Evolutionary conservation across 2,329 filamentous ascomycete species (phyloP), one percentile per base, ranked within the genome.

Genomic region (Penicillium janthinellum): DNA sequence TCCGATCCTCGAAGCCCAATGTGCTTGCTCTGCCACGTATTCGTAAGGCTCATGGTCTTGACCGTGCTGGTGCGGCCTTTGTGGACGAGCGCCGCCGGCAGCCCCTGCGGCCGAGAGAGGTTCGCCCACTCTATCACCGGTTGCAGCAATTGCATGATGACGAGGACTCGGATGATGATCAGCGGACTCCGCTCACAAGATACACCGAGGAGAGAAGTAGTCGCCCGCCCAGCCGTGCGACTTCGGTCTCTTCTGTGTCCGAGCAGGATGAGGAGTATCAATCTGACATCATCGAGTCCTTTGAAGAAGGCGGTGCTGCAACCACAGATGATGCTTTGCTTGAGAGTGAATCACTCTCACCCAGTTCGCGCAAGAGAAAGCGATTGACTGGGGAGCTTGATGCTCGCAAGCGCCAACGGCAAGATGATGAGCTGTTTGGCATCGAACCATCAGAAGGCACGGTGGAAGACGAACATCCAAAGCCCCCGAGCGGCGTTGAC

Each of bases 151-250:
- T 90, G 71, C 90, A 90, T 63, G 89, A 91, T 44, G 90, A 90
- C 39, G 84, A 84, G n/a, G 91, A 97, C 73, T 96, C 92, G 0
- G 93, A 96, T 64, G 93, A 96, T 66, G 92, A 97, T 64, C 85
- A 85, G 49, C 78, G 83, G 52, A 89, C 85, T 37, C 86, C 89
- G 12, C 77, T 88, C 51, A 86, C 85, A 12, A 84, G 88, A 48
- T 92, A 93, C 72, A 96, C 91, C 0, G 93, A 96, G 72, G 93
- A 95, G 65, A 87, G 88, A 37, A 93, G 95, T 61, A 96, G 91
- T 64, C 86, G 90, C 44, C 90, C 90, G 51, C 87, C 88, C 47
- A 96, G 91, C 74, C 91, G 90, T 44, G 82, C 84, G 72, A 86
- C 82, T 64, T 79, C 81, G 60, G 79, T 70, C 39, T 81, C 82